Conservation (phyloP, 2,329 filamentous ascomycete genomes). For the Esteya vermicola region DNA sequence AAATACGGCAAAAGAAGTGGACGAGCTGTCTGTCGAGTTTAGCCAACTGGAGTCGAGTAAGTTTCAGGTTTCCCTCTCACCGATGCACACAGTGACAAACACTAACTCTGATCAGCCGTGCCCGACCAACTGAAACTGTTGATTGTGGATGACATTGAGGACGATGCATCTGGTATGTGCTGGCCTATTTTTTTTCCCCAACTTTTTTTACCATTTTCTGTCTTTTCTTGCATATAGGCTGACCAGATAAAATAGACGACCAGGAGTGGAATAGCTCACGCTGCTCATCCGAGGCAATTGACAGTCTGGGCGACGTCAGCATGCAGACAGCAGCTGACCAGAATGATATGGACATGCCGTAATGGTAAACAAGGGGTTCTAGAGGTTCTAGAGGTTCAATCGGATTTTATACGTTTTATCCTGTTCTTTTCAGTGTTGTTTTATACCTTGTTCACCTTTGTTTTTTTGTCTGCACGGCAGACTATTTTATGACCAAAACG, state of each 20-base stretch:
- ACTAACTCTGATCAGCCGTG: constrained; percentile 20
- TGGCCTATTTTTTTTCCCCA: too few relatives aligned
- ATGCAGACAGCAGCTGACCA: constrained; percentile 27
- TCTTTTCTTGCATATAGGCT: too few relatives aligned
- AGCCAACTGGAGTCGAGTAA: constrained; percentile 21
- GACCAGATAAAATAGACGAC: too few relatives aligned
- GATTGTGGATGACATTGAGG: constrained; percentile 42
- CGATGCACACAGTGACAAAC: background rate
- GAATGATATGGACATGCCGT: constrained; percentile 14
- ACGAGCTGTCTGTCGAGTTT: constrained; percentile 18
- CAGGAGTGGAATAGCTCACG: constrained; percentile 42
- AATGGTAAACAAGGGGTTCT: too few relatives aligned
- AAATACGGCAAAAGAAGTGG: constrained; percentile 16
- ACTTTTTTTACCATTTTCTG: too few relatives aligned
- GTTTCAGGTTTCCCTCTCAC: constrained; percentile 8
- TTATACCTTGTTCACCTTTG: background rate
- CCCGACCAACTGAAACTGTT: constrained; percentile 35
- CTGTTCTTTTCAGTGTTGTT: background rate
- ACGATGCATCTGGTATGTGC: constrained; percentile 44
- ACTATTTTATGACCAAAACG: too few relatives aligned
- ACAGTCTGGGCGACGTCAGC: constrained; percentile 31
- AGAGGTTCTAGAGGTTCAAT: too few relatives aligned
- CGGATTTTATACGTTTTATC: background rate
- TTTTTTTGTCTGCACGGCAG: too few relatives aligned
- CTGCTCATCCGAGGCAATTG: constrained; percentile 40